Percentiles rank a stretch among this genome's conserved stretches.
Evolutionary conservation across 2,329 filamentous ascomycete genomes (phyloP).

Genomic region (Bertia moriformis): DNA sequence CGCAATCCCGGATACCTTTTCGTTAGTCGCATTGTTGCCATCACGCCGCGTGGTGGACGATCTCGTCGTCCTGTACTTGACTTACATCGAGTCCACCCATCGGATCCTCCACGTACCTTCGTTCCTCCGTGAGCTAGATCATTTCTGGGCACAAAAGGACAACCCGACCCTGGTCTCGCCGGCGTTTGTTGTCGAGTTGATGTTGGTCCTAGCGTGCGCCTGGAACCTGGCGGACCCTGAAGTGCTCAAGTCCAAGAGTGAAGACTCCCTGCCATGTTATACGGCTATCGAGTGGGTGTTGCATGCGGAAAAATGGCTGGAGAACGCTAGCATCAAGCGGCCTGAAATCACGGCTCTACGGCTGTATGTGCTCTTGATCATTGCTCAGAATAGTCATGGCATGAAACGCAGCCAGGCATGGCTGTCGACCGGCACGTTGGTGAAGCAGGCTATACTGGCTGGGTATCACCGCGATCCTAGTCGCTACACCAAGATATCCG

Average conservation of each 20-base stretch:
- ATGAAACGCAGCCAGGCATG: not conserved
- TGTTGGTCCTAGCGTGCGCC: not conserved
- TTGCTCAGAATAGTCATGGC: not conserved
- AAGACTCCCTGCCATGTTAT: constrained; percentile 11
- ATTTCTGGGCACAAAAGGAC: not conserved
- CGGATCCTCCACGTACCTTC: constrained; percentile 11
- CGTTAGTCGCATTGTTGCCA: not conserved
- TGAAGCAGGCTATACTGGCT: not conserved
- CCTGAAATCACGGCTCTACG: not conserved
- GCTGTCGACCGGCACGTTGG: not conserved
- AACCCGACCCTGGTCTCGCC: constrained; percentile 5
- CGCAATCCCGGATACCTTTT: not conserved
- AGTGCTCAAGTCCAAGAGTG: constrained; percentile 12
- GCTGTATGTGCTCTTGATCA: not conserved
- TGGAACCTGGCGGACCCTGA: not conserved
- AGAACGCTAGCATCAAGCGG: constrained; percentile 12
- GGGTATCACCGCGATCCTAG: constrained; percentile 2
- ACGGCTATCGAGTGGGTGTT: constrained; percentile 11
- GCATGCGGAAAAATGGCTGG: not conserved
- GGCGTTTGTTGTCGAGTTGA: constrained; percentile 9
- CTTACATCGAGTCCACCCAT: constrained; percentile 19
- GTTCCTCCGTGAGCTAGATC: constrained; percentile 1
- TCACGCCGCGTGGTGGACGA: constrained; percentile 5
- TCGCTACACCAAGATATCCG: constrained; percentile 15
- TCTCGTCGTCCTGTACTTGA: constrained; percentile 15